Evolutionary conservation across 106 monocot species (phyloP), one percentile per base, ranked within the genome.

Genomic region (Gastrodia elata): DNA sequence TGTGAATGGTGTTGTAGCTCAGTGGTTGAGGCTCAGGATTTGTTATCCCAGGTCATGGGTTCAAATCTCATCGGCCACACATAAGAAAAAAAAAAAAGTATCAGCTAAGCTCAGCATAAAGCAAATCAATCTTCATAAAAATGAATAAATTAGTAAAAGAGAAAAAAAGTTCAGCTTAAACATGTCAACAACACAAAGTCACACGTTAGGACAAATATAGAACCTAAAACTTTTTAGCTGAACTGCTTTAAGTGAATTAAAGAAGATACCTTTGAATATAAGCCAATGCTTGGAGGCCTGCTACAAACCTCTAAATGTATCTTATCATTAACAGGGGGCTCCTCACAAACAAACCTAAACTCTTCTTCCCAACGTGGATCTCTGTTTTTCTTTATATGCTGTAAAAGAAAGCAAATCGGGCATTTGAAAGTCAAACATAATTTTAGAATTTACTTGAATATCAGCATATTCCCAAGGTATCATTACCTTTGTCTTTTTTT

Each of bases 301-400:
- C 96, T 97, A 41, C 87, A 56, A 39, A 97, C 96, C 69, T 90
- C 88, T 30, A 92, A 81, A 71, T 86, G 90, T 5, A 97, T 80
- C 88, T 78, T 92, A 71, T 97, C 90, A 78, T 83, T 78, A 61
- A 78, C 55, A 14, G 96, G 96, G 43, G 96, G 90, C 64, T 86
- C 82, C 48, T 92, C 88, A 27, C 89, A 97, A 42, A 84, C 81
- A 75, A 90, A 97, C 44, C 81, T 70, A 79, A 97, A 90, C 43
- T 84, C 92, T 71, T 92, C 84, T 38, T 92, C 89, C 92, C 92
- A 96, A 20, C 92, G 80, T 75, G 92, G 96, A 81, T 96, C 84
- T 59, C 89, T 87, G 68, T 83, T 96, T 81, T 90, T 92, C 88
- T 88, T 92, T 33, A 96, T 79, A n/a, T 87, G 89, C 96, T 96